Conservation (phyloP, 2,329 filamentous ascomycete species). For the Colletotrichum eleusines region DNA sequence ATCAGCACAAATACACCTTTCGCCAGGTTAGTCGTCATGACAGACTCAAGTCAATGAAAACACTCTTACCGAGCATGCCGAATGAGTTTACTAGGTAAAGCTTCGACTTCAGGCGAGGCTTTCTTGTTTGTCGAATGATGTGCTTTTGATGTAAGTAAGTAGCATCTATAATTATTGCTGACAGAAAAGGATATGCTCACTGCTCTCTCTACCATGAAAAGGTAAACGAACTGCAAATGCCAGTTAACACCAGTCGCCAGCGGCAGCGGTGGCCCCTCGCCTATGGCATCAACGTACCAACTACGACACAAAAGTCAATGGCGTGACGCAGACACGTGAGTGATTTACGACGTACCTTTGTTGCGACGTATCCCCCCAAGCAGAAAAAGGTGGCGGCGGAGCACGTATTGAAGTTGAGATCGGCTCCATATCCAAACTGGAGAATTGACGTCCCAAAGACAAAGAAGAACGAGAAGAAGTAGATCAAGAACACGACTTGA, state of each 20-base stretch:
- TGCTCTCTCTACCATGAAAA: conserved; percentile 37
- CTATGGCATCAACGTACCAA: neutral
- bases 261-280: neutral
- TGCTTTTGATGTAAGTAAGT: conserved; percentile 2
- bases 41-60: accelerated
- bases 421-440: conserved; percentile 33
- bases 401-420: conserved; percentile 29
- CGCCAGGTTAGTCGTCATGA: neutral
- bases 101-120: conserved; percentile 27
- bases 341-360: conserved; percentile 15
- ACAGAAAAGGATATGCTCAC: neutral
- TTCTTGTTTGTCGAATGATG: conserved; percentile 34
- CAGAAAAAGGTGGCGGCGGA: conserved; percentile 33
- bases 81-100: conserved; percentile 28
- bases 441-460: conserved; percentile 35
- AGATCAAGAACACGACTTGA: conserved; percentile 23
- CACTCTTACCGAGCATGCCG: conserved; percentile 31
- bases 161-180: accelerated
- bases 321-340: no score
- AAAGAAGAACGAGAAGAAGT: conserved; percentile 33
- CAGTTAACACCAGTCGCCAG: neutral
- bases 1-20: conserved; percentile 27
- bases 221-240: conserved; percentile 28
- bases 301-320: neutral
- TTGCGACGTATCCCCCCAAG: conserved; percentile 29